Evolutionary conservation across 345 rosid species (phyloP).

Genomic region (Dimocarpus longan): DNA sequence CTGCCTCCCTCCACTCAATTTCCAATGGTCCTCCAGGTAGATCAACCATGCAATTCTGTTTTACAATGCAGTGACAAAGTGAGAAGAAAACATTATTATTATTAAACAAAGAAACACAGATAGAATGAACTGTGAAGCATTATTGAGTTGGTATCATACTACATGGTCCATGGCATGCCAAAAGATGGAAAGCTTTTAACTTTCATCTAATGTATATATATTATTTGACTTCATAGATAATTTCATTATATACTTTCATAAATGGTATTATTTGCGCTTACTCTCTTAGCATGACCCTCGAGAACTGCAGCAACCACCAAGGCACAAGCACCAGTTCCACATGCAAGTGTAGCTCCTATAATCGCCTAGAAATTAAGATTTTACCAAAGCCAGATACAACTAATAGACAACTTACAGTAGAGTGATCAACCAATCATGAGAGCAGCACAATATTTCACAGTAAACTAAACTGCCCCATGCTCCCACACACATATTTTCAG

Average conservation of each 20-base stretch:
- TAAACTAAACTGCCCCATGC: slow-evolving; percentile 85
- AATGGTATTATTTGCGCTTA: slow-evolving; percentile 43
- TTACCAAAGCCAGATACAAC: slow-evolving; percentile 1
- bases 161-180: not conserved
- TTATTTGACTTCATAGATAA: not conserved
- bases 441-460: not conserved
- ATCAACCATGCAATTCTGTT: slow-evolving; percentile 82
- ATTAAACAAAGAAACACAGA: not conserved
- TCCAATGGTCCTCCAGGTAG: slow-evolving; percentile 91
- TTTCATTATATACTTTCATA: too few species aligned
- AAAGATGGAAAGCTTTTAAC: not conserved
- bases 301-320: slow-evolving; percentile 97
- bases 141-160: too few species aligned
- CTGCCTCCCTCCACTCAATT: slow-evolving; percentile 87
- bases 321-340: slow-evolving; percentile 99
- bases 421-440: not conserved
- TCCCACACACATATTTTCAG: slow-evolving; percentile 99
- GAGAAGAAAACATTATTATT: not conserved
- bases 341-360: slow-evolving; percentile 92
- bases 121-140: too few species aligned
- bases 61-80: not conserved
- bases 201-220: not conserved
- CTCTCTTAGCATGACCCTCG: slow-evolving; percentile 79
- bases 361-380: not conserved
- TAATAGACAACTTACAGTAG: not conserved